Percentiles rank a stretch among this genome's conserved stretches.
phyloP scores from a whole-genome alignment of 1,284 basidiomycete genomes.

The Stygiomarasmius scandens region DNA sequence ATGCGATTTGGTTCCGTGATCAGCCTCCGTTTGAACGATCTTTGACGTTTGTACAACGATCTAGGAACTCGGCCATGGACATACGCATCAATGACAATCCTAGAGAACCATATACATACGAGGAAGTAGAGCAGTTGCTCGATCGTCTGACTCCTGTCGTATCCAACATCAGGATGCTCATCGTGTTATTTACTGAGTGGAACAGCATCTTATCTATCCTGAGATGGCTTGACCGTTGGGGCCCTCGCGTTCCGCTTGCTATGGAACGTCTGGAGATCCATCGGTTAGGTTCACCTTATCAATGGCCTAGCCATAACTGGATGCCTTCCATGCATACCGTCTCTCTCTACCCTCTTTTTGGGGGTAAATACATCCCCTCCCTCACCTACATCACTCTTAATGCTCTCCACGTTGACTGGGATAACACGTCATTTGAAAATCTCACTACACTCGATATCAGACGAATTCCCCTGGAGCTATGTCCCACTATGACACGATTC shows the following conservation, averaged over 20 bases:
- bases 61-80: constrained; percentile 54
- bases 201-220: constrained; percentile 51
- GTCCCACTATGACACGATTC: constrained; percentile 51
- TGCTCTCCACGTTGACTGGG: constrained; percentile 61
- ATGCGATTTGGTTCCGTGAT: constrained; percentile 59
- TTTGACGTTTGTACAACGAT: constrained; percentile 54
- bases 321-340: constrained; percentile 32
- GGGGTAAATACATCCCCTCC: constrained; percentile 40
- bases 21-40: constrained; percentile 50
- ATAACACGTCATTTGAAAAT: constrained; percentile 42
- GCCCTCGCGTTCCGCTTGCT: neutral
- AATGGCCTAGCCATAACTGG: constrained; percentile 39
- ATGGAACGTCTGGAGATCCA: constrained; percentile 64
- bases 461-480: constrained; percentile 50
- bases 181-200: constrained; percentile 55
- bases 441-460: constrained; percentile 64
- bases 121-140: constrained; percentile 48
- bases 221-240: constrained; percentile 37
- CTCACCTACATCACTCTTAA: constrained; percentile 54
- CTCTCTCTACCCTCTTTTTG: constrained; percentile 46
- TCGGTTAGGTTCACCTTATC: constrained; percentile 46
- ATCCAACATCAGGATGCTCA: constrained; percentile 55
- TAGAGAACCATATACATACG: constrained; percentile 37
- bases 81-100: constrained; percentile 53
- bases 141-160: constrained; percentile 50